Evolutionary conservation across 805 yeast genomes (phyloP).

Genomic region (Nematodospora valgi): DNA sequence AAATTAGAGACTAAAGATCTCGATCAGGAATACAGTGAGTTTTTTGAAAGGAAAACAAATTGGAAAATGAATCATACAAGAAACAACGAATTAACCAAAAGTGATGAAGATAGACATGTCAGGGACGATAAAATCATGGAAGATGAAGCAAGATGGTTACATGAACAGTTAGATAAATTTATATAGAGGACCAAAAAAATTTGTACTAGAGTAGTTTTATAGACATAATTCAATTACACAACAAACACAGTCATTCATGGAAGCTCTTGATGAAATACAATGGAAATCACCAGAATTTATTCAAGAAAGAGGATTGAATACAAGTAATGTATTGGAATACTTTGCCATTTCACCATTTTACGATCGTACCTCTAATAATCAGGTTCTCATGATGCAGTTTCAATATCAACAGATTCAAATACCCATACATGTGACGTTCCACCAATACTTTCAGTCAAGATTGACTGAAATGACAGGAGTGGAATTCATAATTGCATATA

Average conservation of each 20-base stretch:
- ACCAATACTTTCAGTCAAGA: constrained; percentile 47
- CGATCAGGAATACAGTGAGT: constrained; percentile 29
- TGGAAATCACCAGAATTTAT: constrained; percentile 99
- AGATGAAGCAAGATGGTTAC: constrained; percentile 60
- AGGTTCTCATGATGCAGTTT: constrained; percentile 90
- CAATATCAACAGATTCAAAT: constrained; percentile 63
- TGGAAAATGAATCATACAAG: constrained; percentile 17
- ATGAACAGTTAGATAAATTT: constrained; percentile 35
- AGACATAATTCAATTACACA: neutral
- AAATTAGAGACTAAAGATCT: constrained; percentile 56
- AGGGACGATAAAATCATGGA: constrained; percentile 66
- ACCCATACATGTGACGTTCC: constrained; percentile 22
- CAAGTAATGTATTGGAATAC: constrained; percentile 89
- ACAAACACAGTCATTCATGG: constrained; percentile 9
- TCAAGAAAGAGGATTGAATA: constrained; percentile 78
- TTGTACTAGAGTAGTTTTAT: too few relatives aligned
- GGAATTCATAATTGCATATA: constrained; percentile 73
- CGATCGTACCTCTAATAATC: constrained; percentile 91
- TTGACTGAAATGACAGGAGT: constrained; percentile 77
- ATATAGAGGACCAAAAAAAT: constrained; percentile 4
- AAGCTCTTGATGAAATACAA: constrained; percentile 78
- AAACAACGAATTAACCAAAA: constrained; percentile 22
- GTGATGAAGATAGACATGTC: constrained; percentile 52
- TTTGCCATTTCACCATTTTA: constrained; percentile 93
- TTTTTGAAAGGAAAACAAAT: constrained; percentile 21